Evolutionary conservation across 371 early-diverging fungal genomes (phyloP).

Genomic region (Funneliformis caledonium): DNA sequence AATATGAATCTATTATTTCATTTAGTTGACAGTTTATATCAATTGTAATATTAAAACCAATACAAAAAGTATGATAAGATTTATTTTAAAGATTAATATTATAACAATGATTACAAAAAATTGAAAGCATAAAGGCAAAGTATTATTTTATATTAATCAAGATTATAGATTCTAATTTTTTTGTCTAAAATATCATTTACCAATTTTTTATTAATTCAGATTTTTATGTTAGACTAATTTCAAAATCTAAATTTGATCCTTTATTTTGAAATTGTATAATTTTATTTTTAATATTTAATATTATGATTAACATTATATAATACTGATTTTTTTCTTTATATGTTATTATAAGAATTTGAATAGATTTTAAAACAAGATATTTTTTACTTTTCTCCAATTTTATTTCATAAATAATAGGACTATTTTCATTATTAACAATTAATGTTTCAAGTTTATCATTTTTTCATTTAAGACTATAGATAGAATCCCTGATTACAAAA

Average conservation of each 20-base stretch:
- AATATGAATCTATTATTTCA: no score
- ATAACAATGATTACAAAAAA: not conserved
- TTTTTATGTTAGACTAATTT: no score
- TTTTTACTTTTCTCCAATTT: not conserved
- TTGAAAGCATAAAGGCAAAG: not conserved
- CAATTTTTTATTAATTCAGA: not conserved
- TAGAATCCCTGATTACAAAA: no score
- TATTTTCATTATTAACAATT: no score
- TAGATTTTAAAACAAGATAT: not conserved
- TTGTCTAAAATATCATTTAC: not conserved
- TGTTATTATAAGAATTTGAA: not conserved
- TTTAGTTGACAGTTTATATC: no score
- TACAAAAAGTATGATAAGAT: no score
- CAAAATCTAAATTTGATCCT: not conserved
- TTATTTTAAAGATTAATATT: no score
- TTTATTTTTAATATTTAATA: not conserved
- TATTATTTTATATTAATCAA: not conserved
- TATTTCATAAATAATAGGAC: not conserved
- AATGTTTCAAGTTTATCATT: no score
- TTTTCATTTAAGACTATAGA: no score
- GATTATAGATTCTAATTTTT: constrained; percentile 3
- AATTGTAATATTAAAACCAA: not conserved
- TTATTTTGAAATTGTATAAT: not conserved
- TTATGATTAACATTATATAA: not conserved
- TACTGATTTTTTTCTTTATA: not conserved